A percentile compares a stretch with the other conserved stretches of the same genome.
Evolutionary conservation across 441 rosid genomes (phyloP).

Genomic region (Gossypium lobatum): DNA sequence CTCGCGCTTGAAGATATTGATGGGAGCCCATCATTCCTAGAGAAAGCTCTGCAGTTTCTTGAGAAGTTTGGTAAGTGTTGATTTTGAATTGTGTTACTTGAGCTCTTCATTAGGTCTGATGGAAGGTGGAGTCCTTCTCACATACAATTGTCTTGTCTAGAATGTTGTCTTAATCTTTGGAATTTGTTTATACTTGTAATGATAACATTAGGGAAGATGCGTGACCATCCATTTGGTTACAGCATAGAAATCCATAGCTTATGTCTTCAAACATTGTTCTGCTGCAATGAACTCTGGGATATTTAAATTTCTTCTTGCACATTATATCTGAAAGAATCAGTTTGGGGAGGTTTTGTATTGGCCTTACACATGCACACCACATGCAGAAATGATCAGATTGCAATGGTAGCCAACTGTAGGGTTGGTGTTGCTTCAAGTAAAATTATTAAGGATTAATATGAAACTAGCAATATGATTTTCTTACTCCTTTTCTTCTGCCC

Average conservation of each 20-base stretch:
- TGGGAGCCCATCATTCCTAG: constrained; percentile 98
- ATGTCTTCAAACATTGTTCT: background rate
- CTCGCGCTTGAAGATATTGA: constrained; percentile 99
- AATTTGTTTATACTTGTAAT: constrained; percentile 1
- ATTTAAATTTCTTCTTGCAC: background rate
- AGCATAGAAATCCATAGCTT: background rate
- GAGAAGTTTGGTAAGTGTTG: constrained; percentile 80
- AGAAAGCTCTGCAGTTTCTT: constrained; percentile 93
- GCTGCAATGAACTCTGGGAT: background rate
- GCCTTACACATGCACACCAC: background rate
- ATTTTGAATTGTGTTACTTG: constrained; percentile 15
- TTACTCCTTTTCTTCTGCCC: background rate
- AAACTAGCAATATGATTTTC: background rate
- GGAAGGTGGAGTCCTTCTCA: constrained; percentile 6
- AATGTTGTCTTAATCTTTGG: background rate
- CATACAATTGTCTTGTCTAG: background rate
- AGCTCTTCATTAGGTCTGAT: constrained; percentile 5
- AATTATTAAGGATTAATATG: constrained; percentile 5
- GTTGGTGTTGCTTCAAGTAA: background rate
- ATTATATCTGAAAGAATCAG: background rate
- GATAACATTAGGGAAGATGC: background rate
- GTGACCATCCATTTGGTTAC: background rate
- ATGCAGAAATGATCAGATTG: background rate
- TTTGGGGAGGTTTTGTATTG: background rate
- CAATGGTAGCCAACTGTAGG: background rate